Conservation (phyloP, 2,329 filamentous ascomycete species). For the Anthostomella pinea region DNA sequence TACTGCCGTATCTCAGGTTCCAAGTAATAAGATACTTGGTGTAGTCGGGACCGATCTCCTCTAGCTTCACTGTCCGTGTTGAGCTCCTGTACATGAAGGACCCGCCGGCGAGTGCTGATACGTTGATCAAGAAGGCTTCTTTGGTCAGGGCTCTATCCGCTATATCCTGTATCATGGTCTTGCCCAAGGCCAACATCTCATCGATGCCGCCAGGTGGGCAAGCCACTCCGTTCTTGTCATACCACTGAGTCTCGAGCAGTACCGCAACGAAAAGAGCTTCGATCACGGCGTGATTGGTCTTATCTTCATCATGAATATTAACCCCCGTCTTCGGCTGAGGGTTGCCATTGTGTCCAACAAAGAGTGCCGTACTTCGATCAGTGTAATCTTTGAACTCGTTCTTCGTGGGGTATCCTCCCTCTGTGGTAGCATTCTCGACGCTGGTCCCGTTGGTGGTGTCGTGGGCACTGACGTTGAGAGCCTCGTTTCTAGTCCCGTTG, state of each 20-base stretch:
- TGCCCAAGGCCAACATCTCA: slow-evolving; percentile 53
- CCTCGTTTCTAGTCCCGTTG: too few relatives aligned
- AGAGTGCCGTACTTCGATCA: too few relatives aligned
- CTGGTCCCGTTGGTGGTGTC: too few relatives aligned
- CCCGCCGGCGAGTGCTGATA: slow-evolving; percentile 55
- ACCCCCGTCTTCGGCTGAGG: too few relatives aligned
- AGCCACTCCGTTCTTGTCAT: slow-evolving; percentile 43
- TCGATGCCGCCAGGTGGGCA: slow-evolving; percentile 45
- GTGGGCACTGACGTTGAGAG: too few relatives aligned
- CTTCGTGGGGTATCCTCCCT: too few relatives aligned
- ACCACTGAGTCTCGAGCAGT: slow-evolving; percentile 51
- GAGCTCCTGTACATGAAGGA: slow-evolving; percentile 45
- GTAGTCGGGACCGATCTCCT: slow-evolving; percentile 40
- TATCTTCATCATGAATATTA: slow-evolving; percentile 37
- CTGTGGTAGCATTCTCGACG: too few relatives aligned
- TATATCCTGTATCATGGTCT: slow-evolving; percentile 52
- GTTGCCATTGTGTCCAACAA: too few relatives aligned
- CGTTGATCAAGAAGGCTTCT: slow-evolving; percentile 57
- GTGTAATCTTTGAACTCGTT: too few relatives aligned
- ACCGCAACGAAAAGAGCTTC: slow-evolving; percentile 52
- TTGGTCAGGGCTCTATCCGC: slow-evolving; percentile 48
- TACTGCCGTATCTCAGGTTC: slow-evolving; percentile 53
- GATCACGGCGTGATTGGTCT: slow-evolving; percentile 57
- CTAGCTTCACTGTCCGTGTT: slow-evolving; percentile 40
- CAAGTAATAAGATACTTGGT: slow-evolving; percentile 52